These are phyloP conservation scores for Penicillium sp. DNA, from an alignment of 2,329 filamentous ascomycete species.

Conservation along the genomic window DNA sequence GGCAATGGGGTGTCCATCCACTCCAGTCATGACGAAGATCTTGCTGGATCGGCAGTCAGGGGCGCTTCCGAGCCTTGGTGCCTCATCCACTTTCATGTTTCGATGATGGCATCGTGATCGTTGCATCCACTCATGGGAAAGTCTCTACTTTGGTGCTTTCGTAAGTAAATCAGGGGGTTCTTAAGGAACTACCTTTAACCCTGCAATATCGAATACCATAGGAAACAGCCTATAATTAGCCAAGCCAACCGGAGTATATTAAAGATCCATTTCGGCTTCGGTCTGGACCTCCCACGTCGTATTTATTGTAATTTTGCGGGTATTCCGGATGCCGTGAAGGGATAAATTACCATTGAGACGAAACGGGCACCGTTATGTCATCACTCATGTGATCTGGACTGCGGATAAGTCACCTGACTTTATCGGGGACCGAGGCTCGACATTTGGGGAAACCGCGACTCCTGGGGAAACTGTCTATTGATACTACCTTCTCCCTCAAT, in stretches of 20 bases:
- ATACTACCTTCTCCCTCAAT: not conserved
- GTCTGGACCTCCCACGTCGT: not conserved
- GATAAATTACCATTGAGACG: not conserved
- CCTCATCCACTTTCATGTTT: not conserved
- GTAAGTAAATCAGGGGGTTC: not conserved
- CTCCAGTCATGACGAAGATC: slow-evolving; percentile 6
- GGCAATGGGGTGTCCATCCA: not conserved
- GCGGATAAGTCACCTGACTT: not conserved
- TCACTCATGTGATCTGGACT: not conserved
- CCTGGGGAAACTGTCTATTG: not conserved
- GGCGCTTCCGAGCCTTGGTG: not conserved
- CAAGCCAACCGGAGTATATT: not conserved
- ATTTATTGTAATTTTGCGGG: not conserved
- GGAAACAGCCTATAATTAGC: not conserved
- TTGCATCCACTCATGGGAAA: slow-evolving; percentile 4
- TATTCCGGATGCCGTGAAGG: not conserved
- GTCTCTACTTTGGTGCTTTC: not conserved
- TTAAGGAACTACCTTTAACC: not conserved
- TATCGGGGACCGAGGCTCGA: not conserved
- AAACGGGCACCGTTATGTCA: not conserved
- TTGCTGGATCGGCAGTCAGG: slow-evolving; percentile 12
- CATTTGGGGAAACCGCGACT: not conserved
- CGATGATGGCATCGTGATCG: slow-evolving; percentile 17
- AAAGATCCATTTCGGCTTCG: not conserved
- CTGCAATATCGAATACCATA: not conserved